These are phyloP conservation scores for Helicocarpus griseus DNA, from an alignment of 2,329 filamentous ascomycete genomes.

Conservation along the genomic window DNA sequence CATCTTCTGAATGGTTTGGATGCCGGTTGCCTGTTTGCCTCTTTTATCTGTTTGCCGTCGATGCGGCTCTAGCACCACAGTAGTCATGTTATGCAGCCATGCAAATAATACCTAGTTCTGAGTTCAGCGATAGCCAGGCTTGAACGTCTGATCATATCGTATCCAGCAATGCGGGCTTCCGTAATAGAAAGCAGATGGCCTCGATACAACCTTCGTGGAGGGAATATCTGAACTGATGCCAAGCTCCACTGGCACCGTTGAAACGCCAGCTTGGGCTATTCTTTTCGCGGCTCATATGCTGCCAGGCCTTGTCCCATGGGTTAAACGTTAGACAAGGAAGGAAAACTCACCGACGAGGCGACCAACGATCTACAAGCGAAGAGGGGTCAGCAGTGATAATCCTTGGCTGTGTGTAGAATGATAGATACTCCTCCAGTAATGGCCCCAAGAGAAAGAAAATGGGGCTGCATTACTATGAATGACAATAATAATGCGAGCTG, in stretches of 20 bases:
- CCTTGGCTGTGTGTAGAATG: too few relatives aligned
- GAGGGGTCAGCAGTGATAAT: too few relatives aligned
- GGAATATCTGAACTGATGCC: background rate
- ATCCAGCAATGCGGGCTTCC: conserved; percentile 1
- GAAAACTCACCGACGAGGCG: background rate
- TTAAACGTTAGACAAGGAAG: background rate
- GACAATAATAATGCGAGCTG: background rate
- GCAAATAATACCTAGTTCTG: too few relatives aligned
- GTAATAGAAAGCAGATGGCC: background rate
- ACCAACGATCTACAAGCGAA: background rate
- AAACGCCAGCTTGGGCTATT: background rate
- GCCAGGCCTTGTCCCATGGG: too few relatives aligned
- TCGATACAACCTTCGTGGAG: too few relatives aligned
- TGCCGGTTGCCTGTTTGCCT: background rate
- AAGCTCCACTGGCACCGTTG: background rate
- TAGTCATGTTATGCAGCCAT: too few relatives aligned
- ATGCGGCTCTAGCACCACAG: too few relatives aligned
- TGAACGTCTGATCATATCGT: too few relatives aligned
- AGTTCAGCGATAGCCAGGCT: too few relatives aligned
- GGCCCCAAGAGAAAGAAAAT: background rate
- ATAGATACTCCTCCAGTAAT: too few relatives aligned
- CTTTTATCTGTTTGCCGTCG: background rate
- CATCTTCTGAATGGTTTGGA: too few relatives aligned
- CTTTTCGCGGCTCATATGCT: background rate
- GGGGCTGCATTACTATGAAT: too few relatives aligned